Conservation (phyloP, 1,284 basidiomycete genomes). For the Pseudozyma thailandica region DNA sequence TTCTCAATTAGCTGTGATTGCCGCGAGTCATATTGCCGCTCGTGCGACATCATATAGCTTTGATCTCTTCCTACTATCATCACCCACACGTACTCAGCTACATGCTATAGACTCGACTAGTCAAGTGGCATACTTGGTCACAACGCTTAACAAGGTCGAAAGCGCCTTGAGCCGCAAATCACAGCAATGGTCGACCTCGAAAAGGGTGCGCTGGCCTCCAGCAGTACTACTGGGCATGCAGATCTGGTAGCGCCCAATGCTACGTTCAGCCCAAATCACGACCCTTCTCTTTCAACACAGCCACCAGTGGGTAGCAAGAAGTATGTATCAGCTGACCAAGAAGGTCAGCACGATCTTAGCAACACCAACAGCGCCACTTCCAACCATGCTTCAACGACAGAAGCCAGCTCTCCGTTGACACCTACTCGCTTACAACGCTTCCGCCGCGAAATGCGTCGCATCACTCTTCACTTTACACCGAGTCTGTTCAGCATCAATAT, state of each 20-base stretch:
- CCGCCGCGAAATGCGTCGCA: slow-evolving; percentile 27
- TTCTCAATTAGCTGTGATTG: neutral
- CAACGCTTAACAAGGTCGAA: too few relatives aligned
- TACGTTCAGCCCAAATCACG: neutral
- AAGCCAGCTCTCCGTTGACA: slow-evolving; percentile 5
- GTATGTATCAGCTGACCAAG: too few relatives aligned
- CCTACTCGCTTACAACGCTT: slow-evolving; percentile 13
- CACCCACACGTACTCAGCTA: too few relatives aligned
- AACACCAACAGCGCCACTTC: slow-evolving; percentile 7
- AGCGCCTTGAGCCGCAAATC: too few relatives aligned
- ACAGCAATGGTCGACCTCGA: neutral
- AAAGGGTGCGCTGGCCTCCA: neutral
- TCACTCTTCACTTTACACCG: slow-evolving; percentile 53
- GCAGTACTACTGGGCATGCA: too few relatives aligned
- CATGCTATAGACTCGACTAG: too few relatives aligned
- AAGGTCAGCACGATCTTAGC: slow-evolving; percentile 8
- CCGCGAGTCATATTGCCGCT: neutral
- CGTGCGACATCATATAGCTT: too few relatives aligned
- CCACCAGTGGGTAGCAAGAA: neutral
- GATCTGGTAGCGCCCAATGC: neutral
- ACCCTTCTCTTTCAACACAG: neutral
- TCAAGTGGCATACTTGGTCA: neutral
- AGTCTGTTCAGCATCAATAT: slow-evolving; percentile 63
- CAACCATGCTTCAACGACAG: neutral
- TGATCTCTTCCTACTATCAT: too few relatives aligned